Base-by-base conservation (phyloP, 129 eudicot genomes). In the Helianthus tuberosus region DNA sequence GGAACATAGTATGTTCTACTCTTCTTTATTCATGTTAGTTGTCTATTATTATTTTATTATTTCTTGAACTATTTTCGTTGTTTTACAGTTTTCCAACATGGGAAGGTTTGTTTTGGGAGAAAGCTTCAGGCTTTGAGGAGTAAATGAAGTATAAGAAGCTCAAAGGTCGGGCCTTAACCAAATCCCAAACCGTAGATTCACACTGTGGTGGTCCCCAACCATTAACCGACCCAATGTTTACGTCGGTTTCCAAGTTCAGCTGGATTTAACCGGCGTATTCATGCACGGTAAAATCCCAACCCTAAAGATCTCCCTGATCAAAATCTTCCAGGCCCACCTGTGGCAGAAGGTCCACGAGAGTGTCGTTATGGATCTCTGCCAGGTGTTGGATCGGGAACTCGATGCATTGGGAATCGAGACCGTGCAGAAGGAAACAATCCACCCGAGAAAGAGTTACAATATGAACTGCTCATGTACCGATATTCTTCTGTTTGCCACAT, bases 51-150 rank as follows among this genome's bases (percentile, higher is more conserved):
- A 16, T 20, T 48, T 49, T 61, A 5, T 63, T 32, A 9, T 13
- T 9, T 51, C 54, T 16, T 67, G 20, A 43, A 38, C 3, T 10
- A 35, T 74, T 32, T 17, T 10, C 23, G 36, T 70, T 80, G 14
- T 77, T 23, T 77, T 73, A 76, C 89, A 90, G 96, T 79, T 95
- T 95, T 79, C 99, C 99, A 11, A 91, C 97, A 9, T 95, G 99
- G 99, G 99, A 91, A 86, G 99, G 99, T 82, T 94, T 95, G 49
- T 95, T 95, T 83, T 95, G 99, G 99, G 99, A 95, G 87, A 95
- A 95, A 79, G 97, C 99, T 17, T 95, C 99, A 16, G 99, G 99
- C 64, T 94, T 95, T 77, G 99, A 95, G 90, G 99, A 95, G 82
- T 95, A 97, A 3, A 95, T 95, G 97, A 95, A 95, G 86, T 95